Percentiles rank a stretch among this genome's conserved stretches.
Conservation (phyloP, 805 yeast genomes). For the Saturnispora zaruensis region DNA sequence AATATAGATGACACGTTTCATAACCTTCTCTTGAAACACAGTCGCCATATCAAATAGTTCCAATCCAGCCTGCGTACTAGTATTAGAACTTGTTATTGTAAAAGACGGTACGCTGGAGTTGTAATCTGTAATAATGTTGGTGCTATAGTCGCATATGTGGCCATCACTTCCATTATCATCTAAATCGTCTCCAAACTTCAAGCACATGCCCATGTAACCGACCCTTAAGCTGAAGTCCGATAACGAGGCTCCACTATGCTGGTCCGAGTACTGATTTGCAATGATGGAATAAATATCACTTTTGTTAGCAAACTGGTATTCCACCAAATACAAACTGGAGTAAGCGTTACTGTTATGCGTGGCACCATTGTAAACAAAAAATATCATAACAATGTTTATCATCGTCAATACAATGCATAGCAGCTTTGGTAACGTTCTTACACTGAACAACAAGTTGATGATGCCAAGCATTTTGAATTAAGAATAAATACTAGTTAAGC, state of each 20-base stretch:
- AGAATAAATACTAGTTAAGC: not conserved
- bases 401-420: slow-evolving; percentile 8
- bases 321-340: slow-evolving; percentile 10
- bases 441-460: slow-evolving; percentile 6
- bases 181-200: slow-evolving; percentile 9
- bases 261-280: slow-evolving; percentile 9
- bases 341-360: slow-evolving; percentile 13
- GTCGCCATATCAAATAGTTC: slow-evolving; percentile 12
- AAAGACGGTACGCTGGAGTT: slow-evolving; percentile 11
- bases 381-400: slow-evolving; percentile 11
- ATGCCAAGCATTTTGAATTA: slow-evolving; percentile 1
- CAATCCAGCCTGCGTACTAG: slow-evolving; percentile 7
- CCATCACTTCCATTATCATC: not conserved
- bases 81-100: slow-evolving; percentile 9
- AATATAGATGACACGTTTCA: slow-evolving; percentile 11
- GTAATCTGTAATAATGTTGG: slow-evolving; percentile 9
- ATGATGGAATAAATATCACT: slow-evolving; percentile 11
- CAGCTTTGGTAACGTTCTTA: slow-evolving; percentile 10
- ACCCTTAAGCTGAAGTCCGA: slow-evolving; percentile 11
- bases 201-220: slow-evolving; percentile 14
- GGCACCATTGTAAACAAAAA: slow-evolving; percentile 13
- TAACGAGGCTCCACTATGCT: slow-evolving; percentile 9
- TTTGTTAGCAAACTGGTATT: slow-evolving; percentile 8
- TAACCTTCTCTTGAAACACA: slow-evolving; percentile 10
- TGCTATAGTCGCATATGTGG: slow-evolving; percentile 12